These are phyloP conservation scores for Rhodamnia argentea DNA, from an alignment of 345 rosid genomes.

Conservation along the genomic window DNA sequence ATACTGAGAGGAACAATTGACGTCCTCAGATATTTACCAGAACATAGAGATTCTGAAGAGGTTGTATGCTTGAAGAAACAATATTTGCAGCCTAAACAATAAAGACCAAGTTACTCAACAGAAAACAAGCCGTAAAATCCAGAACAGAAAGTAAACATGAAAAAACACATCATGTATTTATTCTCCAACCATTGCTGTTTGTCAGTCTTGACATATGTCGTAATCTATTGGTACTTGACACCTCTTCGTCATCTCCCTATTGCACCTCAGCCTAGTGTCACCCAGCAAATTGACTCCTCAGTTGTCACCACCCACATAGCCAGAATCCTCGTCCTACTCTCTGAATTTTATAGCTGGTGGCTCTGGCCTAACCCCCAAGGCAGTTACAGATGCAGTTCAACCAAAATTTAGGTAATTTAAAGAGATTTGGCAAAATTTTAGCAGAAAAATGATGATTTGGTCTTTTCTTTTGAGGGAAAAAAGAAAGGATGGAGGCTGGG, in stretches of 20 bases:
- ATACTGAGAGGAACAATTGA: background rate
- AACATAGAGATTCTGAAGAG: constrained; percentile 57
- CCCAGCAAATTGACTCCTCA: background rate
- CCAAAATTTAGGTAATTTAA: background rate
- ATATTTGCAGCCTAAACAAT: constrained; percentile 52
- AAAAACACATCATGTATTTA: background rate
- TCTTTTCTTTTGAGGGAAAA: background rate
- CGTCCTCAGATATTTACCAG: constrained; percentile 27
- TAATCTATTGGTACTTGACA: background rate
- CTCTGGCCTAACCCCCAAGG: background rate
- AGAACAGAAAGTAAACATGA: background rate
- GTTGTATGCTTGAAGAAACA: constrained; percentile 76
- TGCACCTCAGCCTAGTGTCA: background rate
- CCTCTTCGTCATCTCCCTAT: background rate
- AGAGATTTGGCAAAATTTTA: background rate
- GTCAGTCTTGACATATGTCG: background rate
- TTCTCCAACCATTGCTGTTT: background rate
- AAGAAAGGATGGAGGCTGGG: background rate
- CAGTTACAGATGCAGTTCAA: background rate
- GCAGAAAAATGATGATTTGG: background rate
- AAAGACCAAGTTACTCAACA: background rate
- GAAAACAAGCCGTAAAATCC: background rate
- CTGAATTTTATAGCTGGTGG: background rate
- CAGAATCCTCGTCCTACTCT: background rate
- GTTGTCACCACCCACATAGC: background rate